phyloP scores from a whole-genome alignment of 352 stramenopile genomes.

The Phytophthora pini region DNA sequence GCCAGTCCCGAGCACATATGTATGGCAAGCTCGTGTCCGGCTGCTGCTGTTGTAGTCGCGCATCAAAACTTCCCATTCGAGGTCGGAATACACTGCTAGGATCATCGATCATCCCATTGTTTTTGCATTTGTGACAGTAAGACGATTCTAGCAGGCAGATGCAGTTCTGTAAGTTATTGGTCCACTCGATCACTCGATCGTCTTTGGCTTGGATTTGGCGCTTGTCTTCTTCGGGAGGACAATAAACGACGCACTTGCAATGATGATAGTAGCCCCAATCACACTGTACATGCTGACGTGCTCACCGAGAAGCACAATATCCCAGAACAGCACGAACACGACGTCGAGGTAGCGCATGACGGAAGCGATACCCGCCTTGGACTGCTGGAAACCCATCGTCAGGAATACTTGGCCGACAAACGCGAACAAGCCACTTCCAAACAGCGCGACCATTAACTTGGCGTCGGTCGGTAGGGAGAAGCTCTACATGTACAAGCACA shows the following conservation, averaged over 20 bases:
- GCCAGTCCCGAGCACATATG: conserved; percentile 3
- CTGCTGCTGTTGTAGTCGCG: conserved; percentile 11
- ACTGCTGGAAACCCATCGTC: conserved; percentile 80
- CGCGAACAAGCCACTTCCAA: conserved; percentile 62
- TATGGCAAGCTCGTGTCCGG: conserved; percentile 22
- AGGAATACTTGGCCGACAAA: conserved; percentile 70
- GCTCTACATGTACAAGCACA: conserved; percentile 24
- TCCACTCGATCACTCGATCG: conserved; percentile 19
- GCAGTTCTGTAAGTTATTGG: background rate
- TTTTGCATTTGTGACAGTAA: background rate
- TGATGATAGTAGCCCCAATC: conserved; percentile 65
- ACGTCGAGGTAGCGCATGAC: conserved; percentile 84
- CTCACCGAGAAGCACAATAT: conserved; percentile 56
- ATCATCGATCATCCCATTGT: conserved; percentile 1
- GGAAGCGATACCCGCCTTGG: conserved; percentile 74
- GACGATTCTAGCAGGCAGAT: background rate
- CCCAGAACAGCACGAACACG: conserved; percentile 77
- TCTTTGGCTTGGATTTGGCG: conserved; percentile 18
- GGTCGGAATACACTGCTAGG: conserved; percentile 11
- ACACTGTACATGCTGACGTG: conserved; percentile 67
- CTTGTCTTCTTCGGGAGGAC: conserved; percentile 41
- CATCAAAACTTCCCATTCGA: conserved; percentile 21
- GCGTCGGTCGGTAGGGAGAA: conserved; percentile 45
- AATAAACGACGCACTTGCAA: conserved; percentile 57
- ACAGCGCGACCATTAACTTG: conserved; percentile 44